Percentiles rank a stretch among this genome's conserved stretches.
These are phyloP conservation scores for Colletotrichum costaricense DNA, from an alignment of 2,329 filamentous ascomycete species.

Conservation along the genomic window DNA sequence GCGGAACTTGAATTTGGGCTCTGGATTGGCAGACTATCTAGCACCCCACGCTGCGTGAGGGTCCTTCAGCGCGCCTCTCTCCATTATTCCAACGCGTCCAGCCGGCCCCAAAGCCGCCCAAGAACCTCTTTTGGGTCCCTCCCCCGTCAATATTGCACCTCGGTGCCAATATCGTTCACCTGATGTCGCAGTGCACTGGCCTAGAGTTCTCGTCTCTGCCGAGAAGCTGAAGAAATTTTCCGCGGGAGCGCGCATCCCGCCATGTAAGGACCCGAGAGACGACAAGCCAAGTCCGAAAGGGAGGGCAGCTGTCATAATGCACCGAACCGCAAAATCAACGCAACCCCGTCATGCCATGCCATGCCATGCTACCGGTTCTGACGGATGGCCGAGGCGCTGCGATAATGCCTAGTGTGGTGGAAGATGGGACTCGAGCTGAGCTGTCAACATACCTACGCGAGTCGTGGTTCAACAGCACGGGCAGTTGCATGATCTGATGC, in stretches of 20 bases:
- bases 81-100: background rate
- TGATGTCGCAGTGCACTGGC: slow-evolving; percentile 8
- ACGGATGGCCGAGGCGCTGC: background rate
- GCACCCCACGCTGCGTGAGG: background rate
- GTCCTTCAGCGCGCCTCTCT: background rate
- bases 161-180: slow-evolving; percentile 2
- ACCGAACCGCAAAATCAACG: background rate
- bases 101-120: slow-evolving; percentile 1
- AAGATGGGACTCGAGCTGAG: background rate
- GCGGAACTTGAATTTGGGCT: background rate
- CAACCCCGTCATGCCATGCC: background rate
- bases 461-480: background rate
- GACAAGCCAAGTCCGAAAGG: slow-evolving; percentile 17
- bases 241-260: background rate
- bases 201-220: background rate
- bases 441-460: slow-evolving; percentile 9
- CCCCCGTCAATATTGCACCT: slow-evolving; percentile 20
- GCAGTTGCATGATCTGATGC: slow-evolving; percentile 15
- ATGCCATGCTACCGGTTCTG: background rate
- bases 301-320: slow-evolving; percentile 26
- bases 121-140: background rate
- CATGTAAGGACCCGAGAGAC: background rate
- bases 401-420: background rate
- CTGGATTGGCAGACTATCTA: background rate
- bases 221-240: slow-evolving; percentile 10